Conservation (phyloP, 805 yeast genomes). For the Schizosaccharomyces osmophilus region DNA sequence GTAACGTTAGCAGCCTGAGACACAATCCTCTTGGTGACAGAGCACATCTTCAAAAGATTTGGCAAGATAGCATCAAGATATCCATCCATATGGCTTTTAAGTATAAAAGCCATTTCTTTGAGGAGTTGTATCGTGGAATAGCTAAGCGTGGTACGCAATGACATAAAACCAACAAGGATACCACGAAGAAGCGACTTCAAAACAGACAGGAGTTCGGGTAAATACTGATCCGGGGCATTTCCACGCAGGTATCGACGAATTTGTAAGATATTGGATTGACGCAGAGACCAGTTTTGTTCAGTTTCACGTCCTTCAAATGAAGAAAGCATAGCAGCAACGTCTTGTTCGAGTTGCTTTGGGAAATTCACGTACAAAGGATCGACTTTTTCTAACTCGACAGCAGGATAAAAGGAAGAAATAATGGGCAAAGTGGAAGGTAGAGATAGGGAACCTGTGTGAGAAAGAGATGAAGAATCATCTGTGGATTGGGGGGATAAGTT, state of each 20-base stretch:
- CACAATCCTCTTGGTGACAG: constrained; percentile 40
- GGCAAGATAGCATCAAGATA: constrained; percentile 27
- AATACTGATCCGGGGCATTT: constrained; percentile 19
- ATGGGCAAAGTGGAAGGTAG: neutral
- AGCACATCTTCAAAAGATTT: constrained; percentile 26
- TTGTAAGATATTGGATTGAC: constrained; percentile 38
- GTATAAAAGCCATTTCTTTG: constrained; percentile 26
- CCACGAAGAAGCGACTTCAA: constrained; percentile 28
- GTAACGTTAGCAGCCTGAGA: constrained; percentile 32
- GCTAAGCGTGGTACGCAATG: constrained; percentile 67
- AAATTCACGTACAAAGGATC: neutral
- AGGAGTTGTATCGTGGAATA: constrained; percentile 50
- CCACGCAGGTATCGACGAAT: constrained; percentile 41
- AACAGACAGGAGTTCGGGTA: constrained; percentile 16
- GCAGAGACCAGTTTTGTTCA: constrained; percentile 57
- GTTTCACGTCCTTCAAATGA: constrained; percentile 54
- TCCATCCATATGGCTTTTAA: constrained; percentile 11
- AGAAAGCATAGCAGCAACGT: constrained; percentile 8
- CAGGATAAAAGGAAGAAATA: neutral
- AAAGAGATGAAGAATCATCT: neutral
- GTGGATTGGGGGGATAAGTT: neutral
- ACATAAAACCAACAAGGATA: constrained; percentile 36
- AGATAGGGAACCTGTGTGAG: too few species aligned
- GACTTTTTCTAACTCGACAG: neutral
- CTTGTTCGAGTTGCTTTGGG: neutral